These are phyloP conservation scores for Penicillium samsonianum DNA, from an alignment of 495 filamentous ascomycete genomes.

Conservation along the genomic window DNA sequence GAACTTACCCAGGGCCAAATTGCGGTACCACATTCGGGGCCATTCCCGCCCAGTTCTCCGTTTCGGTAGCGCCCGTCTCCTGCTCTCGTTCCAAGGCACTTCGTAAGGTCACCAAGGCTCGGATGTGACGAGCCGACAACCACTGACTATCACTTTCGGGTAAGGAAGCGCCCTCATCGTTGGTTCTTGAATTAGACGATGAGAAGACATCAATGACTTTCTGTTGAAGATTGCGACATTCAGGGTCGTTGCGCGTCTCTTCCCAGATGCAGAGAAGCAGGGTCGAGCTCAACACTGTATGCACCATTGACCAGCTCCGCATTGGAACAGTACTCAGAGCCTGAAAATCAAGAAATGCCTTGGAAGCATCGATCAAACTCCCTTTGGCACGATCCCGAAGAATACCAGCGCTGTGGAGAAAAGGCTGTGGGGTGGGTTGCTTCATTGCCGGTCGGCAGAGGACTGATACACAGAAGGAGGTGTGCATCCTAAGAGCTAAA, in stretches of 20 bases:
- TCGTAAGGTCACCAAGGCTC: constrained; percentile 36
- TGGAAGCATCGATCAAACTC: constrained; percentile 36
- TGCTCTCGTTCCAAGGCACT: constrained; percentile 22
- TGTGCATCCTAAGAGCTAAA: constrained; percentile 39
- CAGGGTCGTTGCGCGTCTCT: constrained; percentile 37
- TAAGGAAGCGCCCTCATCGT: constrained; percentile 13
- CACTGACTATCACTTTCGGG: constrained; percentile 29
- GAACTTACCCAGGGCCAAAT: no score
- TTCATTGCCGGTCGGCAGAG: constrained; percentile 40
- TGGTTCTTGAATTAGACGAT: constrained; percentile 20
- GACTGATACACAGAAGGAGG: constrained; percentile 34
- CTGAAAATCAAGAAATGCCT: constrained; percentile 39
- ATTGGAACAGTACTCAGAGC: constrained; percentile 36
- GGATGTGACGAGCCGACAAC: constrained; percentile 39
- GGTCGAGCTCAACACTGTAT: constrained; percentile 40
- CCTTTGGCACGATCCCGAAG: constrained; percentile 30
- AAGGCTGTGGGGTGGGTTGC: constrained; percentile 9
- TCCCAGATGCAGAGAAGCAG: constrained; percentile 44
- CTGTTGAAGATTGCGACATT: constrained; percentile 38
- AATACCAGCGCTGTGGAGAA: constrained; percentile 14
- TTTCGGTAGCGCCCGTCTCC: constrained; percentile 10
- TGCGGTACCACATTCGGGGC: no score
- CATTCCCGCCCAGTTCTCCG: constrained; percentile 4
- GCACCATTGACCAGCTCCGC: constrained; percentile 43
- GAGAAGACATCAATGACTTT: constrained; percentile 39